These are phyloP conservation scores for Quercus agrifolia DNA, from an alignment of 306 rosid species.

Conservation along the genomic window DNA sequence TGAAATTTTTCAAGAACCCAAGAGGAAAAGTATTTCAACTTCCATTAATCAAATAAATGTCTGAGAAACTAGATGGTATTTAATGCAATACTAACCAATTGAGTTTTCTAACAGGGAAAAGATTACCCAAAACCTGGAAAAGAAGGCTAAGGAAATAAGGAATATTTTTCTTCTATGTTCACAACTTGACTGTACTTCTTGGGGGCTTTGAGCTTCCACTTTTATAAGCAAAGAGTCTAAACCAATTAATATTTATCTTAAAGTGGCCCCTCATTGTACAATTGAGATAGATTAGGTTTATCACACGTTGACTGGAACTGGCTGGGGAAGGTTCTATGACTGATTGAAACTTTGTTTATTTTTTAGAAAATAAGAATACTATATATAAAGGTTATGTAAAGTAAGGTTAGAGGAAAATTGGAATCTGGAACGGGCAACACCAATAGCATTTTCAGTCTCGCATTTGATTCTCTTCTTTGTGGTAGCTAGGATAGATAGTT, in stretches of 20 bases:
- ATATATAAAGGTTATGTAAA: too few species aligned
- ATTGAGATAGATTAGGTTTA: not conserved
- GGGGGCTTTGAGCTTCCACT: constrained; percentile 23
- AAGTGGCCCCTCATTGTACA: constrained; percentile 36
- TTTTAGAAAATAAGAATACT: too few species aligned
- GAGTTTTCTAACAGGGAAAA: constrained; percentile 3
- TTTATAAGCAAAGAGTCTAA: constrained; percentile 54
- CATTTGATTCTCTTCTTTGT: too few species aligned
- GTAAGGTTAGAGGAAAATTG: too few species aligned
- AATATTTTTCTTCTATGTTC: constrained; percentile 18
- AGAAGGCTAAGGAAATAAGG: not conserved
- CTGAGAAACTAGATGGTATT: constrained; percentile 1
- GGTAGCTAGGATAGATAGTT: too few species aligned
- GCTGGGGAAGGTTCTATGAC: too few species aligned
- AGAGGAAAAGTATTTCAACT: not conserved
- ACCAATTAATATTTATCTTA: constrained; percentile 9
- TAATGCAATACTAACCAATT: constrained; percentile 35
- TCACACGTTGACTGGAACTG: too few species aligned
- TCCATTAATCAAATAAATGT: constrained; percentile 6
- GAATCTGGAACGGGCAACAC: too few species aligned
- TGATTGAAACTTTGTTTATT: too few species aligned
- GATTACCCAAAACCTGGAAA: constrained; percentile 5
- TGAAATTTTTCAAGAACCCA: not conserved
- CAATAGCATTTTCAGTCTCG: too few species aligned
- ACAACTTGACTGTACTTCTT: constrained; percentile 19